Conservation (phyloP, 2,329 filamentous ascomycete species). For the Geosmithia putterillii region DNA sequence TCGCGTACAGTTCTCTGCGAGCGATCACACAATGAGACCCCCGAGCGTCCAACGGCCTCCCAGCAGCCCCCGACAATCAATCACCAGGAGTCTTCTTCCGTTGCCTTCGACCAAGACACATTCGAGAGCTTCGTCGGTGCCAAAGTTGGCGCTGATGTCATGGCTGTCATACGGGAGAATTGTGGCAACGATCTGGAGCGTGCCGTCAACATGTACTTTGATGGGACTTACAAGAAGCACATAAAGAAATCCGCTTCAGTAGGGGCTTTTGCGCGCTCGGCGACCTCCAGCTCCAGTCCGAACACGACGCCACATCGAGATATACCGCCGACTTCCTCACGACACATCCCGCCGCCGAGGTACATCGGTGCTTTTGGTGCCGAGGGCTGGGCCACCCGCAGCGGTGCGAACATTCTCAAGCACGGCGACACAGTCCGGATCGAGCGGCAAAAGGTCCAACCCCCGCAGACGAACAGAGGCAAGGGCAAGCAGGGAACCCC, state of each 20-base stretch:
- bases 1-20: slow-evolving; percentile 2
- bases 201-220: slow-evolving; percentile 59
- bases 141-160: slow-evolving; percentile 33
- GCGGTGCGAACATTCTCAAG: slow-evolving; percentile 60
- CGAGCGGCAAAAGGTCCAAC: slow-evolving; percentile 69
- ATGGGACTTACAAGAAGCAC: slow-evolving; percentile 49
- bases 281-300: not conserved
- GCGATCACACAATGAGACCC: slow-evolving; percentile 3
- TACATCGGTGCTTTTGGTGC: slow-evolving; percentile 91
- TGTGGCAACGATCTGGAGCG: slow-evolving; percentile 47
- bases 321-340: slow-evolving; percentile 2
- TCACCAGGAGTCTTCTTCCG: slow-evolving; percentile 12
- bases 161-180: slow-evolving; percentile 37
- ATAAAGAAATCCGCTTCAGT: slow-evolving; percentile 14
- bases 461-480: slow-evolving; percentile 32
- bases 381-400: slow-evolving; percentile 83
- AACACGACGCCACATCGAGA: not conserved
- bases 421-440: slow-evolving; percentile 79
- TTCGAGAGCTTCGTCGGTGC: slow-evolving; percentile 51
- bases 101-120: slow-evolving; percentile 40
- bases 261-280: not conserved
- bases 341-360: slow-evolving; percentile 30
- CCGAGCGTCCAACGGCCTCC: not conserved
- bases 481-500: slow-evolving; percentile 24
- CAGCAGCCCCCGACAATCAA: not conserved